phyloP scores from a whole-genome alignment of 2,329 filamentous ascomycete species.

The Diplodia seriata region DNA sequence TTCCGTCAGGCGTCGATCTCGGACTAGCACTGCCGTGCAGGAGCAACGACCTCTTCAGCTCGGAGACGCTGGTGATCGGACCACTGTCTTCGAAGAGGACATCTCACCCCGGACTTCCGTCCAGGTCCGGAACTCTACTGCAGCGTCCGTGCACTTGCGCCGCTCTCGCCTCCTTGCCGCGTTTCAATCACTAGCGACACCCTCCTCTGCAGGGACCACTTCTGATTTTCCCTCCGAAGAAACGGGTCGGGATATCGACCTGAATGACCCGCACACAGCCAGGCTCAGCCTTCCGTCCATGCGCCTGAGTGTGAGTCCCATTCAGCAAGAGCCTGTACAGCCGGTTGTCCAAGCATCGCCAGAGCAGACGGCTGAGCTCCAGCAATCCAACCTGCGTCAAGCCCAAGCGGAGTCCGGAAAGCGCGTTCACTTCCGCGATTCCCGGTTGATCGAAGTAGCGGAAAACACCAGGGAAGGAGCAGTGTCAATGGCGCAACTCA shows the following conservation, averaged over 20 bases:
- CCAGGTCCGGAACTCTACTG: slow-evolving; percentile 27
- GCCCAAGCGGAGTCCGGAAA: slow-evolving; percentile 8
- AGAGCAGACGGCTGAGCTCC: background rate
- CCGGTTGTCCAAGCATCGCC: slow-evolving; percentile 45
- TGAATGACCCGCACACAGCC: slow-evolving; percentile 21
- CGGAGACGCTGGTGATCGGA: slow-evolving; percentile 18
- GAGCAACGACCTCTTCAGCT: background rate
- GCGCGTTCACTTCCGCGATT: slow-evolving; percentile 56
- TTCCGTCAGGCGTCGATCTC: slow-evolving; percentile 18
- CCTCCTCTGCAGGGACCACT: slow-evolving; percentile 37
- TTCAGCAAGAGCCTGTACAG: slow-evolving; percentile 39
- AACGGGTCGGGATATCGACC: background rate
- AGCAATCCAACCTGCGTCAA: background rate
- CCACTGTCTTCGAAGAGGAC: slow-evolving; percentile 24
- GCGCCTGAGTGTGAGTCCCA: slow-evolving; percentile 24
- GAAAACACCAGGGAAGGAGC: slow-evolving; percentile 49
- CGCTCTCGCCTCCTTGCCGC: slow-evolving; percentile 60
- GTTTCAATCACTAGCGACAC: slow-evolving; percentile 47
- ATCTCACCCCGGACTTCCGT: slow-evolving; percentile 27
- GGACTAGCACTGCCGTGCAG: slow-evolving; percentile 4
- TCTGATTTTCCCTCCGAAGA: slow-evolving; percentile 16
- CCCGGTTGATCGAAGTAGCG: slow-evolving; percentile 60
- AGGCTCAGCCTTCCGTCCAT: slow-evolving; percentile 32
- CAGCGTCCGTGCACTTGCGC: slow-evolving; percentile 51
- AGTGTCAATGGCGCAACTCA: slow-evolving; percentile 72